These are phyloP conservation scores for Exophiala xenobiotica DNA, from an alignment of 2,329 filamentous ascomycete genomes.

Conservation along the genomic window DNA sequence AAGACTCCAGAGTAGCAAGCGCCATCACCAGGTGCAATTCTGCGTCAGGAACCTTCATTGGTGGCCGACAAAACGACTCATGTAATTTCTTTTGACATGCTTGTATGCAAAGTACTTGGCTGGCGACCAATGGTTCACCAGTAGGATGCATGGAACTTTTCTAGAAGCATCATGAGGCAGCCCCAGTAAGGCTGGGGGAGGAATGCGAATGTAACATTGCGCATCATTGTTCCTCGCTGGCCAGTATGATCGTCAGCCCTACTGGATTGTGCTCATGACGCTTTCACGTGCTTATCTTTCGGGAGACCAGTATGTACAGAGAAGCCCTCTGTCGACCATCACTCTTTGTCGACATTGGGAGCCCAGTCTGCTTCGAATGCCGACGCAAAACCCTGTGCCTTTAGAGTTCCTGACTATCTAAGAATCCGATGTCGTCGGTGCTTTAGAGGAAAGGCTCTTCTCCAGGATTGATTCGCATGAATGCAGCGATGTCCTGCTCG, in stretches of 20 bases:
- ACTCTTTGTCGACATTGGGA: no score
- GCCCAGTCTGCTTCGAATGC: no score
- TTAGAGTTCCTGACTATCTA: no score
- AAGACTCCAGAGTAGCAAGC: no score
- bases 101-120: not conserved
- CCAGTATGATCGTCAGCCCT: not conserved
- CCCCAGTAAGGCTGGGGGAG: not conserved
- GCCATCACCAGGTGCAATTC: no score
- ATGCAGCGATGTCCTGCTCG: slow-evolving; percentile 22
- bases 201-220: not conserved
- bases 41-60: no score
- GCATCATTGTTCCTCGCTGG: not conserved
- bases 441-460: slow-evolving; percentile 18
- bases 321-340: no score
- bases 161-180: not conserved
- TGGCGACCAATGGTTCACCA: not conserved
- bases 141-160: not conserved
- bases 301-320: no score
- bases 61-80: not conserved
- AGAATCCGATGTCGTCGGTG: not conserved
- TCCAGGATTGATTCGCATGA: slow-evolving; percentile 24
- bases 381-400: no score
- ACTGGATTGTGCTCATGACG: no score
- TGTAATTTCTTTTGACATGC: not conserved
- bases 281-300: no score